Conservation (phyloP, 176 grass and related monocot species). For the Triticum turgidum region DNA sequence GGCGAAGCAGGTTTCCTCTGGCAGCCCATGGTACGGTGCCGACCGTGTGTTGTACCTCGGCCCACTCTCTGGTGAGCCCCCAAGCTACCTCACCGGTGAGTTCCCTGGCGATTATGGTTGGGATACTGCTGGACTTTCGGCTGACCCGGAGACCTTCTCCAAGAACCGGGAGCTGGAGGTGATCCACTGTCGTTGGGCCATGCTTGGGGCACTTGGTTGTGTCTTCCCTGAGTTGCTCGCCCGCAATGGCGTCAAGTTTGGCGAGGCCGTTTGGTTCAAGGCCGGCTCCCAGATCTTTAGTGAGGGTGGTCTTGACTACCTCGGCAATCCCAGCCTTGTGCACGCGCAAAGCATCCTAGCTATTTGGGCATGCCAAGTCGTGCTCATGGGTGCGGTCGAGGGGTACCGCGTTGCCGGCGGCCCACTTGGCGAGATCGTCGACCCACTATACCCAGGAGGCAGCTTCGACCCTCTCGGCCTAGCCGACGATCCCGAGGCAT, state of each 20-base stretch:
- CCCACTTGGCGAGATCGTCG: neutral
- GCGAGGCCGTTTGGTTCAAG: neutral
- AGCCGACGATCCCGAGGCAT: neutral
- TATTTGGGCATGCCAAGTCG: neutral
- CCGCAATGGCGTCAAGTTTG: neutral
- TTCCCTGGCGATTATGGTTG: neutral
- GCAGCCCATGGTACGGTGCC: neutral
- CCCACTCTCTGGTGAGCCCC: neutral
- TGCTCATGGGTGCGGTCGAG: neutral
- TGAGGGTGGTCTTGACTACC: neutral
- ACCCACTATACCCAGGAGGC: neutral
- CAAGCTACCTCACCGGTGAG: neutral
- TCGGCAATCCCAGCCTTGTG: neutral
- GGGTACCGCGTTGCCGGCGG: neutral
- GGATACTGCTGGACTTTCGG: neutral
- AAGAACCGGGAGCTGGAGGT: neutral
- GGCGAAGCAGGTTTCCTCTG: neutral
- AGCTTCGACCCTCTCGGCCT: neutral
- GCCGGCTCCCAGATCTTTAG: neutral
- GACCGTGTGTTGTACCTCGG: neutral
- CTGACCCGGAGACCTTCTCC: neutral
- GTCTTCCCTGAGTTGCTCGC: neutral
- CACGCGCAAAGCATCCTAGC: neutral
- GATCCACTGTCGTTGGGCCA: slow-evolving; percentile 7
- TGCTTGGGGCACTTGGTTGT: neutral